Conservation (phyloP, 495 filamentous ascomycete genomes). For the Elaphomyces granulatus region DNA sequence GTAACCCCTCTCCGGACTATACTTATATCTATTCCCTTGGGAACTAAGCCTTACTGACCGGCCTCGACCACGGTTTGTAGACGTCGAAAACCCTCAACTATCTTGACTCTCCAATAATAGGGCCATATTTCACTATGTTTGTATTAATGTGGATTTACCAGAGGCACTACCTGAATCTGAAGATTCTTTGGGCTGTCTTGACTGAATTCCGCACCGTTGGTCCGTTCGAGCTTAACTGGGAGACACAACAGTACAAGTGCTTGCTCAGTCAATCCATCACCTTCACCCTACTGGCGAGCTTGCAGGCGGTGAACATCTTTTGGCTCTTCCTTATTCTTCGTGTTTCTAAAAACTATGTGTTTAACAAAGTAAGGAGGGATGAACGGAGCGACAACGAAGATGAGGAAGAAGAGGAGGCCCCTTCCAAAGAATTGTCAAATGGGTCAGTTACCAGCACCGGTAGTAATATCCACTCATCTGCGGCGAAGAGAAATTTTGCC, state of each 20-base stretch:
- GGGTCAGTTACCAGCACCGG: constrained; percentile 18
- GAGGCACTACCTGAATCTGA: constrained; percentile 81
- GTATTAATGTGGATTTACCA: constrained; percentile 80
- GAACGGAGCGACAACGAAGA: constrained; percentile 49
- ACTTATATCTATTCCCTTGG: neutral
- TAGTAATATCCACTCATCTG: constrained; percentile 1
- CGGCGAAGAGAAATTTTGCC: constrained; percentile 16
- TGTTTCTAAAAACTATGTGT: constrained; percentile 47
- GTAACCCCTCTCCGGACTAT: constrained; percentile 23
- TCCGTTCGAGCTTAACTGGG: constrained; percentile 78
- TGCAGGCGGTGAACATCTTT: constrained; percentile 75
- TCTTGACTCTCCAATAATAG: constrained; percentile 59
- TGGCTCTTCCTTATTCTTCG: constrained; percentile 74
- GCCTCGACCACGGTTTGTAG: no score
- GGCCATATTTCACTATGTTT: constrained; percentile 75
- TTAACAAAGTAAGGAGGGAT: constrained; percentile 36
- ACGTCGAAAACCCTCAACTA: constrained; percentile 94
- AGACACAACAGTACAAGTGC: constrained; percentile 71
- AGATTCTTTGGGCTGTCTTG: constrained; percentile 71
- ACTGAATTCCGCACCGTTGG: constrained; percentile 83
- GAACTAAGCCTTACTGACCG: neutral
- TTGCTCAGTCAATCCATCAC: constrained; percentile 61
- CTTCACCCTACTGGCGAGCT: constrained; percentile 48
- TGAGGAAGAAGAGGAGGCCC: constrained; percentile 28
- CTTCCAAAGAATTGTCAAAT: constrained; percentile 4